A percentile compares a stretch with the other conserved stretches of the same genome.
Evolutionary conservation across 768 basidiomycete genomes (phyloP).

Genomic region (Favolaschia claudopus): DNA sequence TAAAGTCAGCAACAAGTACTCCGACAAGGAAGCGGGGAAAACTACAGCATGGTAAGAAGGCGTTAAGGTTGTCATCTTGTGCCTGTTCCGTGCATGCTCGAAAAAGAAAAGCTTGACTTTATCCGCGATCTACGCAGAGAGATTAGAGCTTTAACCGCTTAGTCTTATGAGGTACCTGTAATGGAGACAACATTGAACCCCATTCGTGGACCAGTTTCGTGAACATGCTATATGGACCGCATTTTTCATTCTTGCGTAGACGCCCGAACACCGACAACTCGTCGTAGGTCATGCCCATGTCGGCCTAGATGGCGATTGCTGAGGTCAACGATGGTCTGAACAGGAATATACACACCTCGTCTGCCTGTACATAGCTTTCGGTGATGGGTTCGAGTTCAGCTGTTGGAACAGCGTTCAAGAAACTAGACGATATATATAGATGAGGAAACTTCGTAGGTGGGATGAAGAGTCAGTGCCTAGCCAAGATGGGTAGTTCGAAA

Average conservation of each 20-base stretch:
- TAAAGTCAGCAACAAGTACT: conserved; percentile 3
- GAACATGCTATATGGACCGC: conserved; percentile 97
- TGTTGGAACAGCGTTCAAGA: conserved; percentile 90
- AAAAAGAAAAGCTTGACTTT: conserved; percentile 99
- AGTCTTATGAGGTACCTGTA: conserved; percentile 58
- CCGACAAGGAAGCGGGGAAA: not conserved
- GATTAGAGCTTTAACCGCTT: conserved; percentile 8
- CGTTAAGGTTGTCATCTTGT: conserved; percentile 98
- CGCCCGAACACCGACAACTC: conserved; percentile 94
- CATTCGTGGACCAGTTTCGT: conserved; percentile 95
- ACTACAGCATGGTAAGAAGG: conserved; percentile 93
- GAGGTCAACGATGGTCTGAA: not conserved
- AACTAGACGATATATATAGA: conserved; percentile 55
- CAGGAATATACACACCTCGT: conserved; percentile 88
- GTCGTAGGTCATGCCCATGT: conserved; percentile 99
- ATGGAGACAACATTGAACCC: conserved; percentile 85
- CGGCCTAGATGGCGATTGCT: conserved; percentile 59
- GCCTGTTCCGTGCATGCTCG: conserved; percentile 94
- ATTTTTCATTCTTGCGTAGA: conserved; percentile 95
- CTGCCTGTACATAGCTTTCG: conserved; percentile 92
- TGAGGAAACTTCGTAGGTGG: not conserved
- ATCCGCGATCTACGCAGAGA: conserved; percentile 78
- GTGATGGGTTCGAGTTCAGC: conserved; percentile 97
- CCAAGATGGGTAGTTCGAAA: conserved; percentile 87
- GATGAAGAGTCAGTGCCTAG: conserved; percentile 61